Percentiles rank a stretch among this genome's conserved stretches.
These are phyloP conservation scores for Asterionellopsis glacialis DNA, from an alignment of 108 stramenopile species.

Conservation along the genomic window DNA sequence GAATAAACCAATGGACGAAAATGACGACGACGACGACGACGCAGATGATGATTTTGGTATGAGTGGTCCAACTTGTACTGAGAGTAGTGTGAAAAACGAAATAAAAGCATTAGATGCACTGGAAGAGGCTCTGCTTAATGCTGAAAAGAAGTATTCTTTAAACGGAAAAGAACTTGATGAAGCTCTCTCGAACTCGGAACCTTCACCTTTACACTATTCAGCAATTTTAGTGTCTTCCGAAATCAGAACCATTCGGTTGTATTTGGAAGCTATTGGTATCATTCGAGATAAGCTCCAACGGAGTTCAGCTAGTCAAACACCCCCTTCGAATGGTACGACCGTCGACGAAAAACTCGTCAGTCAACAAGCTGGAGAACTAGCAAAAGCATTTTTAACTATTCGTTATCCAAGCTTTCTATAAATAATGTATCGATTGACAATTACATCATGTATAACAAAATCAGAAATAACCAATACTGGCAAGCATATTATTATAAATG, in stretches of 20 bases:
- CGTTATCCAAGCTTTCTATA: slow-evolving; percentile 10
- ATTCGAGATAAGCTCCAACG: background rate
- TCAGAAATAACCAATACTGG: too few relatives aligned
- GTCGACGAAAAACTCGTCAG: background rate
- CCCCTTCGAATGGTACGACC: too few relatives aligned
- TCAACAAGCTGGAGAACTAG: slow-evolving; percentile 12
- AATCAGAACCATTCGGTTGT: slow-evolving; percentile 42
- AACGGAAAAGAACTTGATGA: background rate
- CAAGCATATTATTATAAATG: too few relatives aligned
- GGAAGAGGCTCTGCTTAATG: background rate
- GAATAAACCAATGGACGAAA: slow-evolving; percentile 18
- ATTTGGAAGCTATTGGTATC: slow-evolving; percentile 9
- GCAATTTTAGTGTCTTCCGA: slow-evolving; percentile 36
- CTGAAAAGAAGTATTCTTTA: slow-evolving; percentile 9
- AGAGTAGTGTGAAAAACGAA: slow-evolving; percentile 13
- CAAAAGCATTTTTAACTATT: slow-evolving; percentile 11
- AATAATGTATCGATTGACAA: too few relatives aligned
- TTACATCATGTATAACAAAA: too few relatives aligned
- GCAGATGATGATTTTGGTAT: slow-evolving; percentile 11
- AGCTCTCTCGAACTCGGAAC: background rate
- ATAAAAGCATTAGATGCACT: slow-evolving; percentile 16
- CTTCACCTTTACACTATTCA: slow-evolving; percentile 16
- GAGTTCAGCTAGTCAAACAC: too few relatives aligned
- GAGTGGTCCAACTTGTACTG: slow-evolving; percentile 8
- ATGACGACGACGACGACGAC: slow-evolving; percentile 9